Evolutionary conservation across 306 rosid genomes (phyloP).

Genomic region (Casuarina cunninghamiana): DNA sequence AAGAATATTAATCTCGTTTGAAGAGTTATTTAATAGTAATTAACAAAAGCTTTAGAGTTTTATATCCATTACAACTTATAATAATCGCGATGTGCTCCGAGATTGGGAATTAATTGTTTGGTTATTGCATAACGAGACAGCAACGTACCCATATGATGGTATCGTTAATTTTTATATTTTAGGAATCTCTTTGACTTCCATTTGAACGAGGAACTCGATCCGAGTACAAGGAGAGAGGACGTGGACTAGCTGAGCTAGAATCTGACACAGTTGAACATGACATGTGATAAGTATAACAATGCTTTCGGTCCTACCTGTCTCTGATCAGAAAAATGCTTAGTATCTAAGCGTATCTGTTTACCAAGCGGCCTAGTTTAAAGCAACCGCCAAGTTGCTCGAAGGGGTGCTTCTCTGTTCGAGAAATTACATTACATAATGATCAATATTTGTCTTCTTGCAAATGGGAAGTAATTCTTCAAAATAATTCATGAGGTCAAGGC

Average conservation of each 20-base stretch:
- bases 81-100: constrained; percentile 1
- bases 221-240: neutral
- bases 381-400: neutral
- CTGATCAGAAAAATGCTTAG: neutral
- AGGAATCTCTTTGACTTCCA: constrained; percentile 27
- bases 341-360: neutral
- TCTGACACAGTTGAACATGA: neutral
- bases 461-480: neutral
- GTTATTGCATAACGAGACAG: constrained; percentile 13
- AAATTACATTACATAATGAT: neutral
- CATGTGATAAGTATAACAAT: neutral
- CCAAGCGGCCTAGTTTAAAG: neutral
- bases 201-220: constrained; percentile 15
- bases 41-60: neutral
- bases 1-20: neutral
- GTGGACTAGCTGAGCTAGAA: neutral
- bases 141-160: neutral
- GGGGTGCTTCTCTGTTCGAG: neutral
- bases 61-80: neutral
- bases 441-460: neutral
- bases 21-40: neutral
- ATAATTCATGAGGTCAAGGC: neutral
- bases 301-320: neutral
- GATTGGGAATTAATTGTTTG: constrained; percentile 17
- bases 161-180: constrained; percentile 3